Conservation (phyloP, 2,329 filamentous ascomycete species). For the Coniochaeta sp. region DNA sequence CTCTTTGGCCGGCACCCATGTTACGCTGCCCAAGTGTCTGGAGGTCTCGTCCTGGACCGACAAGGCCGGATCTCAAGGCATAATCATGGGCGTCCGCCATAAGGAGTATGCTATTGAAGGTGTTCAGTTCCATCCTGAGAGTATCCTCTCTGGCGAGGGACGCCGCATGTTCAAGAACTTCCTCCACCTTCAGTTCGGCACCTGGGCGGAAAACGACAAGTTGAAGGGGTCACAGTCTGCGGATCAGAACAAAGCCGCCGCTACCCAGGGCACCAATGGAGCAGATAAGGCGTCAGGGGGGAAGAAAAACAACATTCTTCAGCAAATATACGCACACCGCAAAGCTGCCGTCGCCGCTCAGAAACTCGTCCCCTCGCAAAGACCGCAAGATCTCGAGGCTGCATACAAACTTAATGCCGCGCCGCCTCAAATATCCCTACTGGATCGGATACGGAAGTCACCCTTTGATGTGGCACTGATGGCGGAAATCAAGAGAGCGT, state of each 20-base stretch:
- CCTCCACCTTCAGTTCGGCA: conserved; percentile 77
- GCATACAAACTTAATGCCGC: conserved; percentile 79
- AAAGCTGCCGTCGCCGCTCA: conserved; percentile 70
- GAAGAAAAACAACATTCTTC: conserved; percentile 72
- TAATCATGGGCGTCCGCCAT: conserved; percentile 96
- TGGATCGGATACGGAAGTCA: conserved; percentile 70
- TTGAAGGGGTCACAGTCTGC: conserved; percentile 33
- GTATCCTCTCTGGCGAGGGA: conserved; percentile 86
- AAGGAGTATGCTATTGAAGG: conserved; percentile 88
- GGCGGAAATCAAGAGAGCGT: conserved; percentile 96
- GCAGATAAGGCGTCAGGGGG: conserved; percentile 12
- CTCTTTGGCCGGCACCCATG: conserved; percentile 85
- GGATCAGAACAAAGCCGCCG: conserved; percentile 12
- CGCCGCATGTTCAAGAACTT: conserved; percentile 91
- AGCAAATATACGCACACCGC: conserved; percentile 82
- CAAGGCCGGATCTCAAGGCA: conserved; percentile 65
- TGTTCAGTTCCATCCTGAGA: conserved; percentile 97
- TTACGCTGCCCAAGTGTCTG: conserved; percentile 76
- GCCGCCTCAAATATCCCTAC: conserved; percentile 75
- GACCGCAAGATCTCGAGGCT: conserved; percentile 76
- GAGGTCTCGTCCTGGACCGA: conserved; percentile 89
- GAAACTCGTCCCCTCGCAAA: conserved; percentile 77
- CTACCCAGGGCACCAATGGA: not conserved
- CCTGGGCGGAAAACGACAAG: conserved; percentile 74
- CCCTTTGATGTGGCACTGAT: conserved; percentile 87